Base-by-base conservation (phyloP, 371 early-diverging fungal genomes). In the Haplosporangium sp. region DNA sequence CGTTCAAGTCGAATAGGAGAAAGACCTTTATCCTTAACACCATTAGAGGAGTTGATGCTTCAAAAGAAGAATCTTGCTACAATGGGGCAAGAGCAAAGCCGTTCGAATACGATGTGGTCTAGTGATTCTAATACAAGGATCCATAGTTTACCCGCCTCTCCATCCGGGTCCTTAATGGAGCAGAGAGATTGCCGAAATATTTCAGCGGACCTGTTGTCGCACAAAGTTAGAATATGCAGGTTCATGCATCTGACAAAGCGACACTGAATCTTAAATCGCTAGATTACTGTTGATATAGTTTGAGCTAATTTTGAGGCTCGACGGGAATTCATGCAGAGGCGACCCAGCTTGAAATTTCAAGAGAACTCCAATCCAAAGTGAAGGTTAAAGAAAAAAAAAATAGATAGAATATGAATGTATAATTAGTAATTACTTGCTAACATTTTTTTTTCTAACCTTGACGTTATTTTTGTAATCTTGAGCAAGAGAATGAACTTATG, bases 401-500 rank as follows among this genome's bases (percentile, higher is more conserved):
- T 38, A 11, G 27, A 27, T 27, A 27, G 27, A 27, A 27, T 27
- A 27, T 27, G 27, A 27, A 27, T 27, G 27, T 27, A 27, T 27
- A 27, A 27, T 27, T 27, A 27, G 27, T 27, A 27, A 27, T 27
- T 27, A 27, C 0, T 27, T 27, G 27, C 27, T 27, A 27, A 27
- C 27, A 27, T 27, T 27, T 27, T 27, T 27, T 27, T 27, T 13
- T 27, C 44, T 40, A 20, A 42, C 17, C 6, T 15, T 38, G 38
- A 40, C 17, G 2, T 42, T 67, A 45, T 5, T 39, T 45, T 5
- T 9, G 38, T 64, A 71, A 65, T n/a, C 53, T 71, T 20, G 52
- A 59, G 38, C 55, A 53, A 13, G 71, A 71, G 56, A 65, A 65
- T 44, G 55, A 60, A 45, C 38, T 44, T 2, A 53, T 53, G 45